Evolutionary conservation across 305 asterid species (phyloP), one percentile per base, ranked within the genome.

Genomic region (Plantago coronopus): DNA sequence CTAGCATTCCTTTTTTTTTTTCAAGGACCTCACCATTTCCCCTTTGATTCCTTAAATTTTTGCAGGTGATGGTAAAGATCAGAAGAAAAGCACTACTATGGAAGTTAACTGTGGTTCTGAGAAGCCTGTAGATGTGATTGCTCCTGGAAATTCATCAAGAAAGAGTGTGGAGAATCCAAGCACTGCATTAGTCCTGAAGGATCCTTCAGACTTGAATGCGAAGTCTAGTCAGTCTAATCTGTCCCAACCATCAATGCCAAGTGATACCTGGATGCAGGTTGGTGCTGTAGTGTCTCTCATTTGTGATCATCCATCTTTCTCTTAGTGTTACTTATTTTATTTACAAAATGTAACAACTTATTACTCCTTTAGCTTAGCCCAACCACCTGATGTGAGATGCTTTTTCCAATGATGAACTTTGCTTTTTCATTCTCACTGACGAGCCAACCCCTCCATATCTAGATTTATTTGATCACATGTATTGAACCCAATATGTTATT

Each of bases 211-310:
- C 71, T 46, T 65, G 22, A 82, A 18, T 53, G 58, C 58, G 3
- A 53, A 82, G 51, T 62, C 83, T 54, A 79, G 78, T 60, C 82
- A 86, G 3, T 59, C 70, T 55, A 68, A 58, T 59, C 69, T 58
- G 70, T 78, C 83, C 29, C 79, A 70, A 20, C 61, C 80, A 16
- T 54, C 69, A 14, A 61, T 70, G 50, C 83, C 85, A 21, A 70
- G 73, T 57, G 93, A 83, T 64, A 12, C 72, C 65, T 86, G 89
- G 95, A 18, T 77, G 67, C 91, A 80, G 95, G 98, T 91, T 62
- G 59, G 72, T 60, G 23, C 23, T 42, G 56, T 45, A 49, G 15
- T 20, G 7, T 11, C 4, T 45, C 10, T 16, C 50, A 45, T 16
- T 15, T 45, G 10, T 34, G 42, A 10, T 34, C 10, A 34, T 34